Conservation (phyloP, 257 asterid species). For the Solanum chilense region DNA sequence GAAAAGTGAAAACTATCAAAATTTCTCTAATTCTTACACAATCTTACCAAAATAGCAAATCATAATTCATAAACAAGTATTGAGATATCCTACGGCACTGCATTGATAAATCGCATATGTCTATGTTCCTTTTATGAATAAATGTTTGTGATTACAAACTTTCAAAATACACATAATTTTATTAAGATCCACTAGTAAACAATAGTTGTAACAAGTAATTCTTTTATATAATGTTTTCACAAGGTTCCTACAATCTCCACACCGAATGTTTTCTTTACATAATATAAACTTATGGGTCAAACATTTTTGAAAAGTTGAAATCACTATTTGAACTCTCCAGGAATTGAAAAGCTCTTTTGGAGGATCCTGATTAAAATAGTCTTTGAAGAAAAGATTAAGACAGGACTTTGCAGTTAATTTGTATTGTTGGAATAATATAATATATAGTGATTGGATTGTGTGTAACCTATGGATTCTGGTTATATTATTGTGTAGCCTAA, state of each 20-base stretch:
- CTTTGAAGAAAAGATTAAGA: neutral
- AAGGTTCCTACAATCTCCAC: neutral
- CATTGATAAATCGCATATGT: neutral
- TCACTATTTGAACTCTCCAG: neutral
- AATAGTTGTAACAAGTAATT: neutral
- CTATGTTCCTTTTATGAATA: neutral
- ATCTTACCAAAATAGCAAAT: neutral
- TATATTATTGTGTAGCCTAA: neutral
- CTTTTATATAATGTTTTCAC: too few species aligned
- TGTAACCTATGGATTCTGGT: neutral
- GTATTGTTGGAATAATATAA: neutral
- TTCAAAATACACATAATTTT: neutral
- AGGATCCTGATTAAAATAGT: neutral
- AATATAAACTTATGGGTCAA: neutral
- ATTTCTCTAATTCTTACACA: neutral
- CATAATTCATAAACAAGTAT: neutral
- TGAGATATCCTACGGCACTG: neutral
- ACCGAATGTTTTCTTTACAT: neutral
- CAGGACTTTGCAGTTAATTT: neutral
- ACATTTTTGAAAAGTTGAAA: too few species aligned
- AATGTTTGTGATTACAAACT: neutral
- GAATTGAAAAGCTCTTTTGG: neutral
- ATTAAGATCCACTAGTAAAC: neutral
- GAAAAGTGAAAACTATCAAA: neutral
- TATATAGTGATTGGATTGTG: neutral